A percentile compares a stretch with the other conserved stretches of the same genome.
These are phyloP conservation scores for Eimeria maxima DNA, from an alignment of 169 alveolate species.

Conservation along the genomic window DNA sequence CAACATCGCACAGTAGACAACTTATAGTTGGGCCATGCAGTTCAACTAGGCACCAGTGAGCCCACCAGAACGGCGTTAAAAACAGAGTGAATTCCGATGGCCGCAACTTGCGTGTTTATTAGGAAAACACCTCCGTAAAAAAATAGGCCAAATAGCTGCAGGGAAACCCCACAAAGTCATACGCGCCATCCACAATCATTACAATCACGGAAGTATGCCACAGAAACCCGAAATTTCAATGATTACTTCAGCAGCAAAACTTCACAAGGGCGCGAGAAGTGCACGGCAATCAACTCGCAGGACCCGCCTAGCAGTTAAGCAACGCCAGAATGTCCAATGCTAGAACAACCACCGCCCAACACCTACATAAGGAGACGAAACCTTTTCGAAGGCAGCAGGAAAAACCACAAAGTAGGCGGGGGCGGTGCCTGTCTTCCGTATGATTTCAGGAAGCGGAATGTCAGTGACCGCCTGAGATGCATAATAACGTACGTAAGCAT, in stretches of 20 bases:
- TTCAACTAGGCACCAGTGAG: background rate
- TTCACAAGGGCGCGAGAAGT: background rate
- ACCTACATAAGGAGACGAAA: slow-evolving; percentile 72
- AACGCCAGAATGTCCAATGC: background rate
- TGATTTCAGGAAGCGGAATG: slow-evolving; percentile 38
- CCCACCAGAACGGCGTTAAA: slow-evolving; percentile 63
- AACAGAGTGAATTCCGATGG: slow-evolving; percentile 62
- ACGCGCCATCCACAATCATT: background rate
- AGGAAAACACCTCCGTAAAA: slow-evolving; percentile 81
- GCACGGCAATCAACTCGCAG: background rate
- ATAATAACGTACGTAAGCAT: background rate
- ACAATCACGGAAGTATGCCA: background rate
- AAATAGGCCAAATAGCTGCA: slow-evolving; percentile 79
- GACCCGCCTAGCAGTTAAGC: background rate
- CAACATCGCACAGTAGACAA: background rate
- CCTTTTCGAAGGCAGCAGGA: slow-evolving; percentile 79
- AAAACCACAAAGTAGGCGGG: slow-evolving; percentile 79
- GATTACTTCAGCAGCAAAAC: background rate
- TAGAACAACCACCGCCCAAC: background rate
- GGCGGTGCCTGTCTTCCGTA: slow-evolving; percentile 77
- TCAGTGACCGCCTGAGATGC: slow-evolving; percentile 65
- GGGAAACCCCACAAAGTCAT: background rate
- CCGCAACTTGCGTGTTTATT: slow-evolving; percentile 79
- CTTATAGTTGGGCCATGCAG: background rate
- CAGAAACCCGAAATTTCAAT: background rate